phyloP scores from a whole-genome alignment of 306 rosid species.

The Quercus engelmannii region DNA sequence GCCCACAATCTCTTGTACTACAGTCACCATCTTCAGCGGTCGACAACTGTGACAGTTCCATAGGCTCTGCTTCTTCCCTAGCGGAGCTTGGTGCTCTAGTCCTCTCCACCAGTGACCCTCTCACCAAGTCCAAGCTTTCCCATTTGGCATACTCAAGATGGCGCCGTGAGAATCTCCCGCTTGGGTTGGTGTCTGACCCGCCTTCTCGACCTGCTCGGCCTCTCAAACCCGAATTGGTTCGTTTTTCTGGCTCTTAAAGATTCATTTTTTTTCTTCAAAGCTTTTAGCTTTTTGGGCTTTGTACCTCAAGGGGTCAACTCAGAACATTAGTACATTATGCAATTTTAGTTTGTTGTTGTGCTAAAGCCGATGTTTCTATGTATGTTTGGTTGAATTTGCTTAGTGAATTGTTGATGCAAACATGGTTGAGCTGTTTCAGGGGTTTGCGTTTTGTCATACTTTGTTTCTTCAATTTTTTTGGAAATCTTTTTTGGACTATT shows the following conservation, averaged over 20 bases:
- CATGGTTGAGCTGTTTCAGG: background rate
- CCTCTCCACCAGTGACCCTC: conserved; percentile 76
- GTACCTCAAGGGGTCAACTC: background rate
- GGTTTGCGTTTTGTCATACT: background rate
- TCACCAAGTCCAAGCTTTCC: conserved; percentile 64
- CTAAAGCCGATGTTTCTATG: background rate
- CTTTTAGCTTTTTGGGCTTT: background rate
- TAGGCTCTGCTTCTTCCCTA: conserved; percentile 51
- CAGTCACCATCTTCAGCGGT: background rate
- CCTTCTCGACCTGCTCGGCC: conserved; percentile 41
- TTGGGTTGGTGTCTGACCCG: conserved; percentile 46
- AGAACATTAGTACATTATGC: background rate
- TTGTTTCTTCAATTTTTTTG: background rate
- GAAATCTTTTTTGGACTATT: background rate
- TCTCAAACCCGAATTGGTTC: conserved; percentile 52
- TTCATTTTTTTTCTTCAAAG: background rate
- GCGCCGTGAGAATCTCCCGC: conserved; percentile 60
- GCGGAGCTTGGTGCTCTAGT: conserved; percentile 82
- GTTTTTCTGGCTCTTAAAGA: background rate
- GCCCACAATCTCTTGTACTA: conserved; percentile 41
- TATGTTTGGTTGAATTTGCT: background rate
- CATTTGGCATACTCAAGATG: conserved; percentile 76
- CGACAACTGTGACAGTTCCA: conserved; percentile 6
- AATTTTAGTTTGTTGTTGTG: background rate
- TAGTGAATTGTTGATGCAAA: background rate